A percentile compares a stretch with the other conserved stretches of the same genome.
Evolutionary conservation across 805 yeast genomes (phyloP).

Genomic region (Myxozyma sirexii): DNA sequence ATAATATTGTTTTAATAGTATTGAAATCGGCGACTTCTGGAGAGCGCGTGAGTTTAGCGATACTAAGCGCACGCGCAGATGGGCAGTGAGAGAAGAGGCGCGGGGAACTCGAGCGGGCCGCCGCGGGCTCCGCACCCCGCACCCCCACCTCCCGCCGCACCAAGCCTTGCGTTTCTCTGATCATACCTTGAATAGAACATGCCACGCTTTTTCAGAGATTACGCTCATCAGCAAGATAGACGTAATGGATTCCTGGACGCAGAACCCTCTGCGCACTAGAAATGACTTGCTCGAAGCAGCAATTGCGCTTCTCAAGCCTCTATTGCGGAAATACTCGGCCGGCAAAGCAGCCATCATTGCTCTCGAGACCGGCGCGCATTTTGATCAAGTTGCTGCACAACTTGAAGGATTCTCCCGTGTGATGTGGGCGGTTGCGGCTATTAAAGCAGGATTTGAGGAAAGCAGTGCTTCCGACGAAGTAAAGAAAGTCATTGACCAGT

Average conservation of each 20-base stretch:
- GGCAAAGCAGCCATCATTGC: constrained; percentile 26
- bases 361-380: constrained; percentile 38
- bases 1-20: no score
- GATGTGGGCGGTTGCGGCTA: constrained; percentile 43
- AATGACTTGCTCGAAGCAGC: constrained; percentile 9
- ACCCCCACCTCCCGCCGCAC: background rate
- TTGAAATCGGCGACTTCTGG: no score
- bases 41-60: no score
- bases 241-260: constrained; percentile 3
- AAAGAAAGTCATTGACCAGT: background rate
- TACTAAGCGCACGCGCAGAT: background rate
- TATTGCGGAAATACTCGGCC: constrained; percentile 10
- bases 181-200: background rate
- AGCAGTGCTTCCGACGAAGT: constrained; percentile 31
- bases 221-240: background rate
- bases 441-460: constrained; percentile 38
- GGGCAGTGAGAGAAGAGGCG: background rate
- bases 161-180: background rate
- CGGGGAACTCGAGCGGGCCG: constrained; percentile 9
- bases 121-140: constrained; percentile 7
- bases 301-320: constrained; percentile 11
- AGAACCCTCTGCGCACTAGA: constrained; percentile 3
- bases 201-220: no score
- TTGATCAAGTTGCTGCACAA: constrained; percentile 37
- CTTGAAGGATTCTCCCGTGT: constrained; percentile 43